Evolutionary conservation across 148 eudicot species (phyloP).

Genomic region (Spergularia marina): DNA sequence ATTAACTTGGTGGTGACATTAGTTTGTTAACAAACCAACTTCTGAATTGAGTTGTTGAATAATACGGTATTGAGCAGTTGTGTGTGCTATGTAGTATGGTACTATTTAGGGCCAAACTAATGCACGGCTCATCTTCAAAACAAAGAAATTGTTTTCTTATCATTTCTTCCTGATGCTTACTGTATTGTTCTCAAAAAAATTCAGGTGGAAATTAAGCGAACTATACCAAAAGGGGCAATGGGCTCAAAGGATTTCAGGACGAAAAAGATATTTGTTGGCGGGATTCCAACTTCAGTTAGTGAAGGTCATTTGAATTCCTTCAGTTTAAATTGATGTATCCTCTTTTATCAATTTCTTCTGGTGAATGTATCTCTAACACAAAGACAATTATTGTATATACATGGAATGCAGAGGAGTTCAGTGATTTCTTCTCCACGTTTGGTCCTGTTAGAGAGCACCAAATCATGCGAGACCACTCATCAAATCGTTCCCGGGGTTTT

Average conservation of each 20-base stretch:
- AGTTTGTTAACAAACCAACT: no score
- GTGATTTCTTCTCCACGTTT: constrained; percentile 47
- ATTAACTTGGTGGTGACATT: no score
- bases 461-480: constrained; percentile 57
- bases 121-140: background rate
- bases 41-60: no score
- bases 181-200: constrained; percentile 5
- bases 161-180: constrained; percentile 1
- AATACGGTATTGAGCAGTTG: background rate
- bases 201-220: constrained; percentile 62
- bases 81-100: background rate
- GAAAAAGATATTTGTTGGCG: constrained; percentile 60
- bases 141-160: background rate
- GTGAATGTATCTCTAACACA: background rate
- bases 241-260: constrained; percentile 57
- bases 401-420: constrained; percentile 48
- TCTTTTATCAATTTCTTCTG: background rate
- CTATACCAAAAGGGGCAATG: constrained; percentile 54
- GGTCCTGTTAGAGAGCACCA: constrained; percentile 57
- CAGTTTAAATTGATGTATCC: no score
- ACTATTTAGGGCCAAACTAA: background rate
- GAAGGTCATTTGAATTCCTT: constrained; percentile 37
- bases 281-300: constrained; percentile 51
- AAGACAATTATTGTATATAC: background rate
- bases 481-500: constrained; percentile 62